Evolutionary conservation across 2,329 filamentous ascomycete genomes (phyloP).

Genomic region (Penicillium griseofulvum): DNA sequence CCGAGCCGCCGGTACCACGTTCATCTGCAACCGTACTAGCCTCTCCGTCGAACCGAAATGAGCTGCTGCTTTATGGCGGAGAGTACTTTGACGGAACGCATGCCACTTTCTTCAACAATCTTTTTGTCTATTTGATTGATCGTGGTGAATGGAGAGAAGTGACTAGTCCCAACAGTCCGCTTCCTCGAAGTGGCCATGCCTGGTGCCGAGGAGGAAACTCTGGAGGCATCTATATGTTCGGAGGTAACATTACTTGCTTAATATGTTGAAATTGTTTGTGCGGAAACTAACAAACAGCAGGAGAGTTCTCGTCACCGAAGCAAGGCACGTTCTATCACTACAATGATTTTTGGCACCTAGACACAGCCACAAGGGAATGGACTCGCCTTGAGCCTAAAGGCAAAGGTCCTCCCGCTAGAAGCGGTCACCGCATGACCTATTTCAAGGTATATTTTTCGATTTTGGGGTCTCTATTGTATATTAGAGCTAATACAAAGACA

Average conservation of each 20-base stretch:
- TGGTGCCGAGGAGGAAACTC: constrained; percentile 89
- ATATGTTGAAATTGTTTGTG: neutral
- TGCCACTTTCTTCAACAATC: constrained; percentile 68
- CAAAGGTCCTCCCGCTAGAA: constrained; percentile 77
- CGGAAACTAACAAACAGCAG: constrained; percentile 23
- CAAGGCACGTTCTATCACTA: constrained; percentile 99
- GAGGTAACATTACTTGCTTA: constrained; percentile 49
- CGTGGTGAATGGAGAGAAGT: constrained; percentile 87
- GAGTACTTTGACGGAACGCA: constrained; percentile 93
- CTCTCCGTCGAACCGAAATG: constrained; percentile 80
- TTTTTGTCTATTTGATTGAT: constrained; percentile 71
- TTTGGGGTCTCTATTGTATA: neutral
- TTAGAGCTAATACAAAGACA: constrained; percentile 15
- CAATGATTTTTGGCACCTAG: constrained; percentile 95
- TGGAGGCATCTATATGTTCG: constrained; percentile 85
- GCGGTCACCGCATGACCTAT: constrained; percentile 92
- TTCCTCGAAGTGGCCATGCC: constrained; percentile 88
- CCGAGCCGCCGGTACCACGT: constrained; percentile 71
- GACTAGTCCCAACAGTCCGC: constrained; percentile 84
- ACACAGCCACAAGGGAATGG: constrained; percentile 84
- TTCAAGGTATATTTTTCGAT: constrained; percentile 60
- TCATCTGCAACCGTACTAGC: constrained; percentile 79
- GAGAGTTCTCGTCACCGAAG: constrained; percentile 94
- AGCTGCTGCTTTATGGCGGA: constrained; percentile 87
- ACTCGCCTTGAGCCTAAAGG: constrained; percentile 73